phyloP scores from a whole-genome alignment of 495 filamentous ascomycete genomes.

The Sordaria brevicollis region DNA sequence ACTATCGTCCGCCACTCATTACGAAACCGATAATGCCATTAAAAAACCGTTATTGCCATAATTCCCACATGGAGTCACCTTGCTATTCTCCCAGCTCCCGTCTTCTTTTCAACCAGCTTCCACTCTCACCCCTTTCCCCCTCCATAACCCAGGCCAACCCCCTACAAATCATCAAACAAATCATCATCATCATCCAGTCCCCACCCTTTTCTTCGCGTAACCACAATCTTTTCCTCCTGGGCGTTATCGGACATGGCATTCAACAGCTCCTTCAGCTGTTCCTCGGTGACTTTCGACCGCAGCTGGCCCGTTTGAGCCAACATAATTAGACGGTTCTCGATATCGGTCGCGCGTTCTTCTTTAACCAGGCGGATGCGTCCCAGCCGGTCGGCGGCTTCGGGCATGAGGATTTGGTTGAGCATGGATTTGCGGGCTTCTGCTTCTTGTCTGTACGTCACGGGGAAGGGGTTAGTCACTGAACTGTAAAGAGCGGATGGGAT shows the following conservation, averaged over 20 bases:
- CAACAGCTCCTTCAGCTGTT: conserved; percentile 84
- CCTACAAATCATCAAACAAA: conserved; percentile 54
- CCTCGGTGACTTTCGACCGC: conserved; percentile 78
- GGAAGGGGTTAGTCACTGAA: background rate
- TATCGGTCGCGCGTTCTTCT: conserved; percentile 75
- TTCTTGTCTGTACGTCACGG: conserved; percentile 25
- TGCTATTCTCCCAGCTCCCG: too few relatives aligned
- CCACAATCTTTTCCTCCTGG: conserved; percentile 70
- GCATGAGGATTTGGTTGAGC: conserved; percentile 84
- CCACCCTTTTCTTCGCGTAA: conserved; percentile 70
- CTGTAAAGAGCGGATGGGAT: background rate
- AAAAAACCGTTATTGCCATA: too few relatives aligned
- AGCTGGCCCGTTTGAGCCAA: conserved; percentile 82
- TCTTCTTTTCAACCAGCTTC: too few relatives aligned
- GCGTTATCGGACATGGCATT: conserved; percentile 67
- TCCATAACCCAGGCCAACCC: too few relatives aligned
- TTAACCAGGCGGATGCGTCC: conserved; percentile 94
- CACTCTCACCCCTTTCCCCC: too few relatives aligned
- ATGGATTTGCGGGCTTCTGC: conserved; percentile 64
- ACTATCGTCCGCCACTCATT: too few relatives aligned
- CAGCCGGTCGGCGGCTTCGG: conserved; percentile 85
- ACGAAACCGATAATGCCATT: too few relatives aligned
- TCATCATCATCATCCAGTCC: conserved; percentile 85
- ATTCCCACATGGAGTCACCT: too few relatives aligned
- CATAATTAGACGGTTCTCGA: conserved; percentile 90